Conservation (phyloP, 2,329 filamentous ascomycete species). For the Cercospora zeae-maydis region DNA sequence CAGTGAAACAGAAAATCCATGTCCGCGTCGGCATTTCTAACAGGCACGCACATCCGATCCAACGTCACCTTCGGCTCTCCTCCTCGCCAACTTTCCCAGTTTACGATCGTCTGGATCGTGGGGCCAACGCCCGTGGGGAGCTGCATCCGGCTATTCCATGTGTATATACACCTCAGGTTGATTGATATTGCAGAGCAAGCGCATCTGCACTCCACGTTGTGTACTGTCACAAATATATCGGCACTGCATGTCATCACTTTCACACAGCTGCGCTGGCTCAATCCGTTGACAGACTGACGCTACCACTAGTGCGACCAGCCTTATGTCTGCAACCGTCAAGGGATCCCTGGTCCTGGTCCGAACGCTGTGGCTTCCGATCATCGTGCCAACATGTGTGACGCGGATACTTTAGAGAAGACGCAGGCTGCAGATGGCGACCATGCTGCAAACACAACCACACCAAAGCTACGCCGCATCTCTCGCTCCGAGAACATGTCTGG, state of each 20-base stretch:
- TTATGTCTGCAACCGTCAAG: slow-evolving; percentile 6
- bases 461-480: slow-evolving; percentile 12
- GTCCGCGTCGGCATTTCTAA: background rate
- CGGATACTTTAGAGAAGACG: slow-evolving; percentile 2
- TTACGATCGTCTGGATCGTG: background rate
- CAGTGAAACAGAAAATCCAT: background rate
- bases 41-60: background rate
- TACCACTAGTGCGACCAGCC: background rate
- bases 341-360: slow-evolving; percentile 10
- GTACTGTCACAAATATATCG: background rate
- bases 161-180: background rate
- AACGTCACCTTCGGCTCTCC: background rate
- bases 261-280: background rate
- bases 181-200: background rate
- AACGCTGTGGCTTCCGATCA: background rate
- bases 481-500: slow-evolving; percentile 17
- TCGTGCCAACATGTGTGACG: slow-evolving; percentile 11
- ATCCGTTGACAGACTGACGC: background rate
- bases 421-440: background rate
- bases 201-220: background rate
- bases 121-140: background rate
- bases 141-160: background rate
- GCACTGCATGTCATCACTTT: background rate
- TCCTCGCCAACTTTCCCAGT: slow-evolving; percentile 5
- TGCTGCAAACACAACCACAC: background rate